Percentiles rank a stretch among this genome's conserved stretches.
Evolutionary conservation across 2,329 filamentous ascomycete genomes (phyloP).

Genomic region (Colletotrichum lini): DNA sequence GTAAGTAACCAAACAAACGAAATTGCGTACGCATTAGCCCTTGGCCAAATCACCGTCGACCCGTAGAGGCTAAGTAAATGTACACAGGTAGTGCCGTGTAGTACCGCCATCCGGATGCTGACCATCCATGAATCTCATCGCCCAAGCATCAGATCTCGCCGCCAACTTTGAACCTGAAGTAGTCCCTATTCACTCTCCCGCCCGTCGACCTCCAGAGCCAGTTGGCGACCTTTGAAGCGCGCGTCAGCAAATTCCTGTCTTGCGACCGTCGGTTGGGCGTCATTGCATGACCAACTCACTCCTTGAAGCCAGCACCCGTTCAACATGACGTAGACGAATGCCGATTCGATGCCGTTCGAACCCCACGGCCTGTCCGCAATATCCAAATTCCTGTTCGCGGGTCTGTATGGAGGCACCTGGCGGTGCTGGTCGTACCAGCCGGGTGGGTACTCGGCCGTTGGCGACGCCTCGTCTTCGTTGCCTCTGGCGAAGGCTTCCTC

Average conservation of each 20-base stretch:
- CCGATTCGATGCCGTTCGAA: slow-evolving; percentile 39
- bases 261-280: background rate
- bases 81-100: background rate
- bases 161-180: slow-evolving; percentile 67
- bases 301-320: slow-evolving; percentile 43
- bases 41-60: background rate
- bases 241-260: slow-evolving; percentile 4
- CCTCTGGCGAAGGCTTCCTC: slow-evolving; percentile 35
- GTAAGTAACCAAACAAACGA: background rate
- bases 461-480: slow-evolving; percentile 28
- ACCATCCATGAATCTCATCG: slow-evolving; percentile 9
- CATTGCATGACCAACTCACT: slow-evolving; percentile 13
- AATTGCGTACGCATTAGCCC: background rate
- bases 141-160: slow-evolving; percentile 61
- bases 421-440: slow-evolving; percentile 45
- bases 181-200: slow-evolving; percentile 58
- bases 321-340: slow-evolving; percentile 47
- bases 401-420: slow-evolving; percentile 46
- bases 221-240: slow-evolving; percentile 22
- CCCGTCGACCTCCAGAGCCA: slow-evolving; percentile 37
- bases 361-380: slow-evolving; percentile 42
- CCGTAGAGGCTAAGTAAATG: background rate
- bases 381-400: slow-evolving; percentile 44
- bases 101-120: slow-evolving; percentile 2
- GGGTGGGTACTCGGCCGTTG: slow-evolving; percentile 38